phyloP scores from a whole-genome alignment of 306 rosid genomes.

The Trifolium dubium region DNA sequence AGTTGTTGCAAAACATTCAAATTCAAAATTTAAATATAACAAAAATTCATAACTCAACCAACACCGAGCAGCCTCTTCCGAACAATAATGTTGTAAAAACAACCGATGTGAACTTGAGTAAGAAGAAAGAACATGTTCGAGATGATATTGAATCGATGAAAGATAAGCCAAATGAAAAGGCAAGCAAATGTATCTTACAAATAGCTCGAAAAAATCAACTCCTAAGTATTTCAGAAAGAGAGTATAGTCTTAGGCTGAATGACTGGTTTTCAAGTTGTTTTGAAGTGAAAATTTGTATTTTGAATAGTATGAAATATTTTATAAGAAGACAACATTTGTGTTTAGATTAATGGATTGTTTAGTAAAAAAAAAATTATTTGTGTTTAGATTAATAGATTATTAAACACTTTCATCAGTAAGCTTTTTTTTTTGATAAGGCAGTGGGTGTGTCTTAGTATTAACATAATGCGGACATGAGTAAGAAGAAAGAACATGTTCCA shows the following conservation, averaged over 20 bases:
- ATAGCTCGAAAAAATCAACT: slow-evolving; percentile 41
- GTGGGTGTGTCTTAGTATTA: too few relatives aligned
- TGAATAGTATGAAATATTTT: too few relatives aligned
- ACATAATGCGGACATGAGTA: not conserved
- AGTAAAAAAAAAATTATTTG: too few relatives aligned
- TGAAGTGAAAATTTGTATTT: too few relatives aligned
- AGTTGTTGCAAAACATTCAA: too few relatives aligned
- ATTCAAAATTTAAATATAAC: too few relatives aligned
- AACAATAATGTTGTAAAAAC: not conserved
- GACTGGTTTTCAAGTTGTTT: not conserved
- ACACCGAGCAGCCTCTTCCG: not conserved
- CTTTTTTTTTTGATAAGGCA: too few relatives aligned
- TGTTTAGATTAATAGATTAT: too few relatives aligned
- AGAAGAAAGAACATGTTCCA: slow-evolving; percentile 5
- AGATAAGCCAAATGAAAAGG: slow-evolving; percentile 6
- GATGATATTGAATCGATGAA: slow-evolving; percentile 35
- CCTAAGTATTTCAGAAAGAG: slow-evolving; percentile 16
- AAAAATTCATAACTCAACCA: not conserved
- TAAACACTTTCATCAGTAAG: too few relatives aligned
- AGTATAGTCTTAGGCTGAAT: slow-evolving; percentile 32
- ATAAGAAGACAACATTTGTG: too few relatives aligned
- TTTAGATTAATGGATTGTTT: too few relatives aligned
- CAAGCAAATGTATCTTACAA: not conserved
- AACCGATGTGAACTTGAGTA: not conserved
- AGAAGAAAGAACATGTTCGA: slow-evolving; percentile 5